Evolutionary conservation across 305 asterid genomes (phyloP).

Genomic region (Fraxinus ornus): DNA sequence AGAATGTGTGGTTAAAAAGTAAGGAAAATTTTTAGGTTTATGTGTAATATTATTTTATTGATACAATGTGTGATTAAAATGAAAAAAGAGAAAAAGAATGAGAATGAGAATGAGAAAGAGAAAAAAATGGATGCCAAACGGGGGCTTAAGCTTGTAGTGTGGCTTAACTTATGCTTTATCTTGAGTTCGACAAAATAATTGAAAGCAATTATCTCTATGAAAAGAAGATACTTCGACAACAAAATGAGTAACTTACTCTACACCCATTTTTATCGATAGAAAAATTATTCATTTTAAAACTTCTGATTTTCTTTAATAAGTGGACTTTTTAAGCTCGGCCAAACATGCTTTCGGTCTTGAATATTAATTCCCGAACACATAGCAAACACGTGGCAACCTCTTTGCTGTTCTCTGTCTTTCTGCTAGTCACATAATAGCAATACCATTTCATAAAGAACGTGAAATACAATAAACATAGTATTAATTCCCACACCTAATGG

Average conservation of each 20-base stretch:
- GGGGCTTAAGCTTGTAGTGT: too few relatives aligned
- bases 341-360: not conserved
- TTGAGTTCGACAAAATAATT: too few relatives aligned
- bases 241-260: too few relatives aligned
- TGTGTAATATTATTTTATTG: too few relatives aligned
- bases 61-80: too few relatives aligned
- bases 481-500: not conserved
- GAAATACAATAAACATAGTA: not conserved
- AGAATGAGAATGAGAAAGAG: too few relatives aligned
- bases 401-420: not conserved
- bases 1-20: too few relatives aligned
- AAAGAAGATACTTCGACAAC: not conserved
- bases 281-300: not conserved
- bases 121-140: too few relatives aligned
- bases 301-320: not conserved
- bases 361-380: not conserved
- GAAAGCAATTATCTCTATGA: too few relatives aligned
- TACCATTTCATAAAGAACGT: not conserved
- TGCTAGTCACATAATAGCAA: not conserved
- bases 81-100: too few relatives aligned
- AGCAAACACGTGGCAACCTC: not conserved
- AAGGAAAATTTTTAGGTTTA: too few relatives aligned
- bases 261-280: not conserved
- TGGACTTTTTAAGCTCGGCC: not conserved
- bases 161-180: too few relatives aligned